Base-by-base conservation (phyloP, 1,139 yeast genomes). In the Pichia sp. region DNA sequence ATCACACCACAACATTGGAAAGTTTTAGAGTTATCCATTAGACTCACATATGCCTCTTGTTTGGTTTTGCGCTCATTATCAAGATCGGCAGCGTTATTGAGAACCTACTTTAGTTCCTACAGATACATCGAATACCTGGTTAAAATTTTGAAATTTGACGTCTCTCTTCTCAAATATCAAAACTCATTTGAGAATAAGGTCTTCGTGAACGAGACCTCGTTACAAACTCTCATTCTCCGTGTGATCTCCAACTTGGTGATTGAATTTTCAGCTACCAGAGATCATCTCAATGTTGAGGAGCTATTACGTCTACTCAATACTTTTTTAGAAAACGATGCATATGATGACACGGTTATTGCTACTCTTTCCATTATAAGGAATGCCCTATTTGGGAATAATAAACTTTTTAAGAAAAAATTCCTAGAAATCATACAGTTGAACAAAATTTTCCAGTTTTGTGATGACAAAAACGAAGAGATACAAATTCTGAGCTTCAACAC, bases 181-280 rank as follows among this genome's bases (percentile, higher is more conserved):
- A 18, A 7, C 19, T 6, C 23, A 4, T 18, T 19, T 5, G 22
- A 43, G 16, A 21, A 43, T 8, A 43, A 9, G 13, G 39, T 23
- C 7, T 43, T 43, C 16, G 9, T 28, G 66, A 69, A 16, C 9
- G 76, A 79, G 55, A 67, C 76, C 41, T 70, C 77, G 53, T 74
- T 83, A 45, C 76, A 78, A 59, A 75, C 85, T 0, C 76, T 85
- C 5, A 75, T 84, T 1, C 73, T 87, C 65, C 88, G 95, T 2
- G 78, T 83, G 3, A 69, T 87, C 25, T 87, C 96, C 41, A 90
- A 90, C 63, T 74, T 88, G 50, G 82, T 87, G 10, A 75, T 89
- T 30, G 96, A 89, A 57, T 89, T 88, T 65, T 83, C 91, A 1
- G 40, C 53, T 2, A 16, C 47, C 13, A 42, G 43, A 30, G 45